Evolutionary conservation across 1,139 yeast genomes (phyloP).

Genomic region (Debaryomyces sp.): DNA sequence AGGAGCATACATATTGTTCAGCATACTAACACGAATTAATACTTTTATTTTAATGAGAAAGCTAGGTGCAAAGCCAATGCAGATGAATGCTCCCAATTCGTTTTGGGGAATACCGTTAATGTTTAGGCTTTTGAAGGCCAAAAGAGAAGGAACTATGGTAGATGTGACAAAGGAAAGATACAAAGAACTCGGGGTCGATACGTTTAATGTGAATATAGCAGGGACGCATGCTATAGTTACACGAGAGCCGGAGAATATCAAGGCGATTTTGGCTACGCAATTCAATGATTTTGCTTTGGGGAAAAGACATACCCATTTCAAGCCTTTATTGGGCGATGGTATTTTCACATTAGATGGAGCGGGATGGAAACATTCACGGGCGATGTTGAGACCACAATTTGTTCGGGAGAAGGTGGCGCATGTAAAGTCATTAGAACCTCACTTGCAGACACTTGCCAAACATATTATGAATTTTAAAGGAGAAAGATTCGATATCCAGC

Average conservation of each 20-base stretch:
- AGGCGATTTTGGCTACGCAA: constrained; percentile 45
- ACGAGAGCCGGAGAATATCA: constrained; percentile 42
- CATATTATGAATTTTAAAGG: constrained; percentile 33
- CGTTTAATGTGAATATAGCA: constrained; percentile 20
- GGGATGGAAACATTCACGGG: constrained; percentile 61
- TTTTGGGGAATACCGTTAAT: constrained; percentile 28
- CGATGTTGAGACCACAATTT: constrained; percentile 62
- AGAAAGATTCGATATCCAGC: constrained; percentile 48
- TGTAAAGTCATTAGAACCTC: constrained; percentile 50
- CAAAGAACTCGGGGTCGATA: constrained; percentile 5
- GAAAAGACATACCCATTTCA: constrained; percentile 43
- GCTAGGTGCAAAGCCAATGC: constrained; percentile 23
- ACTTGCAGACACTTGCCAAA: constrained; percentile 39
- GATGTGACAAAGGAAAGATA: constrained; percentile 23
- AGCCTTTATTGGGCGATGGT: constrained; percentile 56
- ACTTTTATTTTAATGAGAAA: constrained; percentile 12
- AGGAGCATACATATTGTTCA: neutral
- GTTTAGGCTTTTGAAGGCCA: constrained; percentile 16
- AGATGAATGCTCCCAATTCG: constrained; percentile 17
- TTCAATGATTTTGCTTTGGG: constrained; percentile 58
- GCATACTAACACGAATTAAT: neutral
- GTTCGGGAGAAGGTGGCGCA: constrained; percentile 58
- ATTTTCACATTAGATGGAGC: constrained; percentile 58
- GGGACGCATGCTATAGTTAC: constrained; percentile 28
- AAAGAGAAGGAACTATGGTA: constrained; percentile 26